Evolutionary conservation across 139 green algal genomes (phyloP), one percentile per base, ranked within the genome.

Genomic region (Tetraselmis chui): DNA sequence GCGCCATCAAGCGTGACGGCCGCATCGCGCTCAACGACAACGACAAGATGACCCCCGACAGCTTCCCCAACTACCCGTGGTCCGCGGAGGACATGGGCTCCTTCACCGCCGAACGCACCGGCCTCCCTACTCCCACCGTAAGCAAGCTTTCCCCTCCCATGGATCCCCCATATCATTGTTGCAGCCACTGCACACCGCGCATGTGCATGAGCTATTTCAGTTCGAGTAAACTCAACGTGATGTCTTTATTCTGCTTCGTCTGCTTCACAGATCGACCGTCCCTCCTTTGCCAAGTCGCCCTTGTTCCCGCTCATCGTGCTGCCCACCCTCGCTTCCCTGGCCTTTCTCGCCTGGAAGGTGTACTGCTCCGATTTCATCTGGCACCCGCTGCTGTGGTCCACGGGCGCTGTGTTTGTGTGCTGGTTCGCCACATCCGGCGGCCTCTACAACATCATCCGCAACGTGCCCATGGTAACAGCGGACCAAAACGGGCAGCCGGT

Each of bases 401-500:
- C 30, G 0, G 78, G 28, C 11, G 32, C 67, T 11, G 5, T 86
- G 32, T n/a, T 31, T 26, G 83, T 86, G 26, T 84, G 67, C 45
- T 82, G 85, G 80, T 90, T 90, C 78, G 32, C 85, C 30, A 89
- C 87, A 1, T 83, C 81, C 83, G 87, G 90, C 0, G 94, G 93
- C 82, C 95, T 97, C 92, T 94, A 93, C 91, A 97, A 97, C 89
- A 97, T 97, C 88, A 97, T 97, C 82, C 87, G 94, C 27, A 91
- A 91, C 80, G 88, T 97, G 81, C 94, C 94, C 0, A 67, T 97
- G 59, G 86, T 92, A 31, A 84, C 84, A 22, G 31, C 76, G 1
- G 77, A 87, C 29, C 81, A 86, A 58, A 84, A 89, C 30, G 87
- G 87, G 5, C 84, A 83, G n/a, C 29, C 29, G 11, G 22, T 79